Base-by-base conservation (phyloP, 108 stramenopile genomes). In the Stephanodiscus triporus region DNA sequence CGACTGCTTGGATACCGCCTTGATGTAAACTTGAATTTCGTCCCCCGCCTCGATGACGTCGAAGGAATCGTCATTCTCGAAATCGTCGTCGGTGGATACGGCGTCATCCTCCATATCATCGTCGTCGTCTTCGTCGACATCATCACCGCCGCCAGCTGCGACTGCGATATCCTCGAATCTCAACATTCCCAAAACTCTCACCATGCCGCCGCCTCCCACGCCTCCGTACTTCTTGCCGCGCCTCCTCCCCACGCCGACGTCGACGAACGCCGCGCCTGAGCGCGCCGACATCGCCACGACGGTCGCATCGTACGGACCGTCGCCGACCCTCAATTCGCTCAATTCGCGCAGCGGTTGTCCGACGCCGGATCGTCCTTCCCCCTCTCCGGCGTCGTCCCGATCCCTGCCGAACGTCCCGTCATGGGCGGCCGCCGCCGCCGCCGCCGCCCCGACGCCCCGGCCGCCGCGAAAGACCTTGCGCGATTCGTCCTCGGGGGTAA, bases 1-100 rank as follows among this genome's bases (percentile, higher is more conserved):
- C 1, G 88, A 90, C 72, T 94, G 90, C 42, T 84, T 84, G 2
- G 86, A 89, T 20, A 92, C 86, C 34, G 88, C 78, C 56, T 82
- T 84, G 57, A 95, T 80, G 67, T 85, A 92, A 2, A 92, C 91
- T 32, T 87, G 74, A 14, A 95, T 62, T 29, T 77, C 73, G 34
- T 95, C 91, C 36, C 93, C 93, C 36, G 70, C 77, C 38, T 62
- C 63, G 20, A 81, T 11, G 43, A 16, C 43, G 43, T 45, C 14
- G 43, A 0, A 14, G 43, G 14, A 45, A 38, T 78, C 63, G 6
- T 53, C 14, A 23, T 53, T 76, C 40, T 74, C 72, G 43, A 14
- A 16, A 16, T 17, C 43, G 3, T 17, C 43, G 43, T 2, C 16
- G 43, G 43, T 16, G 16, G 23, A 54, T 13, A 26, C 20, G 23